Base-by-base conservation (phyloP, 2,329 filamentous ascomycete genomes). In the Taxawa tesnikishii region DNA sequence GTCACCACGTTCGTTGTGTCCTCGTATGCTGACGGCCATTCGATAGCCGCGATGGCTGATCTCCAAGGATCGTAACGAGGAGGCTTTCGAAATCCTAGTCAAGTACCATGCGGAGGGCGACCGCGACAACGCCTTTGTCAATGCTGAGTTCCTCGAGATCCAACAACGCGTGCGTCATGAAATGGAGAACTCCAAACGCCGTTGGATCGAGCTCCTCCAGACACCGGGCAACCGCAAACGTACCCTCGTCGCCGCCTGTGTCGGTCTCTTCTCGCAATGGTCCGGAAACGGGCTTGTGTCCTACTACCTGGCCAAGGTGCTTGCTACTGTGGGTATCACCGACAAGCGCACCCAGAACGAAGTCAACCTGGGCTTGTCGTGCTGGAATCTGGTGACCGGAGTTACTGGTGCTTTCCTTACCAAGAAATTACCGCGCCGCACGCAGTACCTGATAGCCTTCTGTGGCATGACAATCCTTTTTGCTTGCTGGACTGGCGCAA, bases 111-210 rank as follows among this genome's bases (percentile, higher is more conserved):
- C 65, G 13, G 70, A 73, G 12, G 74, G 74, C 26, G 62, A 76
- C 44, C 50, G 67, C 48, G 9, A 16, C 18, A 69, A 79, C 45
- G 50, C 68, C 3, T 70, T 71, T 1, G 77, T 81, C 6, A 69
- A 76, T 44, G 75, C 75, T 48, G 73, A 81, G 50, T 77, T 65
- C 50, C 65, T 65, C 31, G 75, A 81, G 55, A 81, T 81, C 54
- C 68, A 67, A 45, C 66, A 75, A 46, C 75, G 73, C 9, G 68
- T 80, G 34, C 55, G 59, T 32, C 55, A 74, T 37, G 75, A 80
- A 45, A 23, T 23, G 19, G 19, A 23, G 19, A 8, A 8, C 8
- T 23, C 19, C 8, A 8, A n/a, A 8, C 19, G n/a, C 19, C 19
- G 38, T 6, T 41, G 40, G 38, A 34, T 34, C 5, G 40, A 38